A percentile compares a stretch with the other conserved stretches of the same genome.
Evolutionary conservation across 108 stramenopile genomes (phyloP).

Genomic region (Fragilaria radians): DNA sequence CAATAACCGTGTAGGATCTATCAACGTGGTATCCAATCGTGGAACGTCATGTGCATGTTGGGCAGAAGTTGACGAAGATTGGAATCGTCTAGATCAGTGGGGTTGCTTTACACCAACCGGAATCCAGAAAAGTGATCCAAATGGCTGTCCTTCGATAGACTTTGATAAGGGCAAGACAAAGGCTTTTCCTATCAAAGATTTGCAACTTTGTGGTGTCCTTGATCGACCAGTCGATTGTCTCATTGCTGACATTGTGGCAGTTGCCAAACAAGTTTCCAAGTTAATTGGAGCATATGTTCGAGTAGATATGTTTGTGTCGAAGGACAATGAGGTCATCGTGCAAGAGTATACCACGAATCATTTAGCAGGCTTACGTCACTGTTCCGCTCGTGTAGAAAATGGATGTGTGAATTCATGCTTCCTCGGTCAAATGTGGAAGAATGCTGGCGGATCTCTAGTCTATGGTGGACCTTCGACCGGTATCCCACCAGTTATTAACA

Average conservation of each 20-base stretch:
- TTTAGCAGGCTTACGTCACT: neutral
- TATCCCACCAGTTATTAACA: neutral
- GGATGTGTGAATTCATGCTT: neutral
- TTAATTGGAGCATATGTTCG: neutral
- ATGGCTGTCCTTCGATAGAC: neutral
- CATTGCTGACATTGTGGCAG: neutral
- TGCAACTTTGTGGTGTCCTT: neutral
- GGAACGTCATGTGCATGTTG: neutral
- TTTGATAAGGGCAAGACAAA: neutral
- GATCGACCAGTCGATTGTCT: neutral
- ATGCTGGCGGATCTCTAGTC: neutral
- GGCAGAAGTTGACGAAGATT: neutral
- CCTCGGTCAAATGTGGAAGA: neutral
- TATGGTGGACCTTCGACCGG: neutral
- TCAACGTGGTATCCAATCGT: neutral
- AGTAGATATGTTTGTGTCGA: neutral
- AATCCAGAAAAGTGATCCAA: neutral
- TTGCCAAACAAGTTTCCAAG: neutral
- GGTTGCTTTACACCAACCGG: neutral
- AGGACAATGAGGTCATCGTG: neutral
- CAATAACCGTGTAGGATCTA: neutral
- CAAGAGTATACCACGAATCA: neutral
- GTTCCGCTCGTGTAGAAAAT: neutral
- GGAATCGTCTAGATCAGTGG: neutral
- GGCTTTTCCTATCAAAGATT: neutral